Base-by-base conservation (phyloP, 345 rosid species). In the Turnera subulata region DNA sequence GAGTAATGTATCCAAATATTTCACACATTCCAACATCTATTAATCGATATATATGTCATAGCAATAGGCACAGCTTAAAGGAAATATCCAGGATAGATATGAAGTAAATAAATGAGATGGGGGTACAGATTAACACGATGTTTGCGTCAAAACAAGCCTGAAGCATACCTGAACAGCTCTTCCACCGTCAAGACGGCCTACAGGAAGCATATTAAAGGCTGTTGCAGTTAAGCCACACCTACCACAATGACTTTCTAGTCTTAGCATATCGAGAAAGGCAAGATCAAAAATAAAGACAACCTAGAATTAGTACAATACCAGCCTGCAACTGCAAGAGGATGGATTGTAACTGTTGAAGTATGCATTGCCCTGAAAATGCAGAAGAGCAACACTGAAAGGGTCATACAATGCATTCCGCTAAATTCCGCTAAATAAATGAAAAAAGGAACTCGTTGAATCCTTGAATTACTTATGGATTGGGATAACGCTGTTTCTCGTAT, bases 201-300 rank as follows among this genome's bases (percentile, higher is more conserved):
- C 93, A 6, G 96, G 98, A 62, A 92, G 96, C 95, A 88, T 69
- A 80, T 92, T 92, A 66, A 92, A 83, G 59, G 95, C 95, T 32
- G 96, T 80, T 25, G 89, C 86, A 43, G 95, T 89, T 72, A 92
- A 83, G 64, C 98, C 98, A 76, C 98, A 92, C 98, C 96, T 92
- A 76, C 26, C 55, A 68, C 33, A 43, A 38, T 55, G 55, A 63
- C 7, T 45, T 46, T 42, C 5, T 32, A 60, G 19, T 11, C 50
- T 71, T 65, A 78, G 74, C 24, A 59, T 47, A 51, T 16, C 13
- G 29, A 48, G 21, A 46, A 12, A 12, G 12, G 1, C 17, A 26
- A 42, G 53, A 52, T 25, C 25, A 11, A 39, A 50, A 46, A 71
- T 45, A 33, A 61, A 58, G 61, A 50, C 48, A 2, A 46, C 20